These are phyloP conservation scores for Fragilariopsis cylindrus DNA, from an alignment of 108 stramenopile genomes.

Conservation along the genomic window DNA sequence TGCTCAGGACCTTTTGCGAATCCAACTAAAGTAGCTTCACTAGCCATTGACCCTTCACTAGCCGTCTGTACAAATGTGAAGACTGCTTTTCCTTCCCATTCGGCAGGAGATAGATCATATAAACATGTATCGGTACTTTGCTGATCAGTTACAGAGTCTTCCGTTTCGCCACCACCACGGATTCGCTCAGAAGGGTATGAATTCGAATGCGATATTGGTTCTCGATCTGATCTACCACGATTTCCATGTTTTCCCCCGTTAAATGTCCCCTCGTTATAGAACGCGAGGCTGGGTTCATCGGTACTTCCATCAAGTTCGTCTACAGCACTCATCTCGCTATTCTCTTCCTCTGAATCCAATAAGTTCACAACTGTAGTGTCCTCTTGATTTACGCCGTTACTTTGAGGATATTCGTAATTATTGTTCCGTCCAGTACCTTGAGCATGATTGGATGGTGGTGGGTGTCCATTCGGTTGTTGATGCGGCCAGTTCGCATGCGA, in stretches of 20 bases:
- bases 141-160: background rate
- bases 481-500: background rate
- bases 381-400: background rate
- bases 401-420: background rate
- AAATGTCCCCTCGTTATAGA: background rate
- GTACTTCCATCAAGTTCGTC: background rate
- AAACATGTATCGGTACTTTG: background rate
- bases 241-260: background rate
- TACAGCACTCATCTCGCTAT: background rate
- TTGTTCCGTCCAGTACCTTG: background rate
- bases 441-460: background rate
- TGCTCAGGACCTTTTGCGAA: background rate
- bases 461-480: background rate
- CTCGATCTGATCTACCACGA: background rate
- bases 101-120: background rate
- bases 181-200: slow-evolving; percentile 5
- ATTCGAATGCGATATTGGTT: background rate
- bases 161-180: slow-evolving; percentile 16
- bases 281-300: background rate
- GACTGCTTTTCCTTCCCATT: slow-evolving; percentile 27
- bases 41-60: background rate
- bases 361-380: background rate
- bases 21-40: slow-evolving; percentile 24
- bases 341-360: background rate
- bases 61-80: slow-evolving; percentile 20